Evolutionary conservation across 2,329 filamentous ascomycete species (phyloP), one percentile per base, ranked within the genome.

Genomic region (Tolypocladium inflatum): DNA sequence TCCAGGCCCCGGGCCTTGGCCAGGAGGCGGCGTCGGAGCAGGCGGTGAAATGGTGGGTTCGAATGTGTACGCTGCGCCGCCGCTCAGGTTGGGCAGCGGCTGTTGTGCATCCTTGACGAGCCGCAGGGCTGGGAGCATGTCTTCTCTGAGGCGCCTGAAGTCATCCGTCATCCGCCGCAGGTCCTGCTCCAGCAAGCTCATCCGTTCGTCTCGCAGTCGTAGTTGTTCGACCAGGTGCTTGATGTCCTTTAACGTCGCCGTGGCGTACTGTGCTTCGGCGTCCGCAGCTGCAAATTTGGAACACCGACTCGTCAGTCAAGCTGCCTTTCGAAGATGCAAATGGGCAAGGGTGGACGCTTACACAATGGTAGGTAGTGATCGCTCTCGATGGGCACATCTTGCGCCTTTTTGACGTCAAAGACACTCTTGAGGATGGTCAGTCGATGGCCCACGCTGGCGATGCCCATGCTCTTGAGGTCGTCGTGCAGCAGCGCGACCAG

Each of bases 401-500:
- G 92, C 63, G 91, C 91, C 71, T 93, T 88, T 77, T 99, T 99
- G 68, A 94, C 87, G 69, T 97, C 92, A 75, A 97, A 97, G 57
- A 97, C 91, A 67, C 87, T 92, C 76, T 97, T 97, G 59, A 99
- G 81, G 59, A 99, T 95, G 26, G 91, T 96, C 66, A 99, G 80
- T 60, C 94, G 87, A 76, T 99, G 94, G 45, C 94, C 94, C 54
- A 97, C 91, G 74, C 93, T 97, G 62, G 80, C 79, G 63, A 99
- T 89, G 54, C 92, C 92, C 86, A 97, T 93, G 70, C 95, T 91
- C 74, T 95, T 96, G 66, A 99, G 78, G 70, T 97, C 93, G 58
- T 96, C 90, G 70, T 97, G 94, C 62, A 89, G 88, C 62, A 99
- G 77, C 45, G 90, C 90, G 58, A 96, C 85, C 62, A 99, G 78